Conservation (phyloP, 495 filamentous ascomycete species). For the Jackrogersella multiformis region DNA sequence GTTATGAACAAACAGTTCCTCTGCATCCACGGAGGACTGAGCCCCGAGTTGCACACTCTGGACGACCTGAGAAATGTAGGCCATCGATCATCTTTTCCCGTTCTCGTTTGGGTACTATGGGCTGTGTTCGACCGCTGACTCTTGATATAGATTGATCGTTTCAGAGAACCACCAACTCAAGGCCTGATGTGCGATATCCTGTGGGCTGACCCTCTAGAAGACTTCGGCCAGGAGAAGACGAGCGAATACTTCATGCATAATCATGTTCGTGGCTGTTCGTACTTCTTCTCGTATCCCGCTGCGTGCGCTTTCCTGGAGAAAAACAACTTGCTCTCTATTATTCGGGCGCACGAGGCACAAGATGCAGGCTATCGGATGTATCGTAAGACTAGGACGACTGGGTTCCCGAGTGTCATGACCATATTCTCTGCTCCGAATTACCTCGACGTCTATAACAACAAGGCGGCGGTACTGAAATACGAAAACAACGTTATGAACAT, state of each 20-base stretch:
- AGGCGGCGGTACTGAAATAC: conserved; percentile 97
- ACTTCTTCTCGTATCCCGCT: conserved; percentile 99
- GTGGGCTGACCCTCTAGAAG: conserved; percentile 98
- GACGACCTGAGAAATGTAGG: conserved; percentile 89
- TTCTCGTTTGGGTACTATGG: not conserved
- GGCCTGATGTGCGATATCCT: conserved; percentile 99
- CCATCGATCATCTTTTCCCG: conserved; percentile 22
- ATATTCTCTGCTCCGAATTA: conserved; percentile 99
- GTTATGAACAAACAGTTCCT: conserved; percentile 99
- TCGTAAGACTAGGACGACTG: conserved; percentile 95
- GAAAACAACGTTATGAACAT: conserved; percentile 99
- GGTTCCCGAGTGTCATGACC: conserved; percentile 99
- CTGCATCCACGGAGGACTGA: conserved; percentile 96
- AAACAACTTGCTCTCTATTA: conserved; percentile 97
- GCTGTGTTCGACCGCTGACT: conserved; percentile 22
- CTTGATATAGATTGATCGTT: conserved; percentile 87
- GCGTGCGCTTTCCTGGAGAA: conserved; percentile 98
- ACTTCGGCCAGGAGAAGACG: conserved; percentile 98
- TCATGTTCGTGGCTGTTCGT: conserved; percentile 97
- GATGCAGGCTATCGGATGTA: conserved; percentile 99
- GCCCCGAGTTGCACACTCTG: conserved; percentile 92
- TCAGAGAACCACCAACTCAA: conserved; percentile 95
- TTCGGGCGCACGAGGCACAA: conserved; percentile 98
- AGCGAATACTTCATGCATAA: conserved; percentile 98
- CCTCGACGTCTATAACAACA: conserved; percentile 99